phyloP scores from a whole-genome alignment of 805 yeast species.

The Monosporozyma unispora region DNA sequence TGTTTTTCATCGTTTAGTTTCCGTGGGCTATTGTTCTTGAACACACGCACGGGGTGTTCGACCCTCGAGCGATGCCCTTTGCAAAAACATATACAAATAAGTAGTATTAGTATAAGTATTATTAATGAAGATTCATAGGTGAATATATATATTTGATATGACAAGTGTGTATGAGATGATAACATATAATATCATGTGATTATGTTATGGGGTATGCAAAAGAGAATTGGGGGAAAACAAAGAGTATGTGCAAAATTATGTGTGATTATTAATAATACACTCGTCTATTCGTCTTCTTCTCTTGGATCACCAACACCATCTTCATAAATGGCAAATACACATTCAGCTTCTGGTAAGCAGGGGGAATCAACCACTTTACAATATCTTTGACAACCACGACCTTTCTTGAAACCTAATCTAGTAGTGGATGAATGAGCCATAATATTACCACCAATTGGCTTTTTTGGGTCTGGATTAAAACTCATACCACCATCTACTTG shows the following conservation, averaged over 20 bases:
- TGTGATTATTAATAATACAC: not conserved
- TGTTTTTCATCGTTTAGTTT: not conserved
- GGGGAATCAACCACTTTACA: conserved; percentile 96
- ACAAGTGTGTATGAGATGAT: not conserved
- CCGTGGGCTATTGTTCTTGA: not conserved
- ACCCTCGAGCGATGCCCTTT: not conserved
- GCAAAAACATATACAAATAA: too few relatives aligned
- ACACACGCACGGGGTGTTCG: too few relatives aligned
- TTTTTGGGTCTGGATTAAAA: conserved; percentile 93
- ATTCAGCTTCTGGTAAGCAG: conserved; percentile 90
- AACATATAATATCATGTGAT: not conserved
- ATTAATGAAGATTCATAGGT: not conserved
- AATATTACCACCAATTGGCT: conserved; percentile 97
- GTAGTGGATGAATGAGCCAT: conserved; percentile 97
- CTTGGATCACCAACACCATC: conserved; percentile 96
- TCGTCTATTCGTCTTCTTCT: conserved; percentile 53
- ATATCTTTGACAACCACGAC: conserved; percentile 83
- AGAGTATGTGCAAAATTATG: too few relatives aligned
- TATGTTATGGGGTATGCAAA: not conserved
- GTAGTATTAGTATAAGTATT: too few relatives aligned
- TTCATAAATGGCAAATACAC: conserved; percentile 90
- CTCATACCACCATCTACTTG: conserved; percentile 83
- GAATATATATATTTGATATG: not conserved
- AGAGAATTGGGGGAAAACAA: too few relatives aligned
- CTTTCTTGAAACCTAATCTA: conserved; percentile 80